These are phyloP conservation scores for Starmerella floris DNA, from an alignment of 805 yeast species.

Conservation along the genomic window DNA sequence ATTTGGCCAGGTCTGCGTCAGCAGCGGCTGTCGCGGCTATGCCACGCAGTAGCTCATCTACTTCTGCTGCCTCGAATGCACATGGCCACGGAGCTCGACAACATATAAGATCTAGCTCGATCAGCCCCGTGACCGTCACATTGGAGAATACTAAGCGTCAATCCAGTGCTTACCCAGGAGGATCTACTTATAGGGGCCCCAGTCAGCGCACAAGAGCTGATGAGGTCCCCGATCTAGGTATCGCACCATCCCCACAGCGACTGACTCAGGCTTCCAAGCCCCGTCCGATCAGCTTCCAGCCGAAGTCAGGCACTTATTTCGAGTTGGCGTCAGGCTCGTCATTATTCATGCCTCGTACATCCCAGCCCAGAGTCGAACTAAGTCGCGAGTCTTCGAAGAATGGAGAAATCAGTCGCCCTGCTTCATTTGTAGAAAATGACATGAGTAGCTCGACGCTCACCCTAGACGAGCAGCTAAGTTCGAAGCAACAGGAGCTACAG, in stretches of 20 bases:
- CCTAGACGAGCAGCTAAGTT: too few species aligned
- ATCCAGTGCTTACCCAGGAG: too few species aligned
- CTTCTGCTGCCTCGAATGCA: too few species aligned
- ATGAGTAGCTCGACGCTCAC: background rate
- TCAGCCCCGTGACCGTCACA: conserved; percentile 2
- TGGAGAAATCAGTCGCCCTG: conserved; percentile 28
- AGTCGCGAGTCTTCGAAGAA: conserved; percentile 25
- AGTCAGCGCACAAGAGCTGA: conserved; percentile 7
- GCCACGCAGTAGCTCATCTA: too few species aligned
- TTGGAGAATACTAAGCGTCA: background rate
- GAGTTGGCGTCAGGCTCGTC: conserved; percentile 10
- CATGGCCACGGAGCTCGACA: too few species aligned
- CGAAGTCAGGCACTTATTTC: conserved; percentile 12
- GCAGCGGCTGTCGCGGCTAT: conserved; percentile 5
- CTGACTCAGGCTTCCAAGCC: conserved; percentile 23
- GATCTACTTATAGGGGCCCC: conserved; percentile 1
- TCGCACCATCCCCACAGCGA: conserved; percentile 13
- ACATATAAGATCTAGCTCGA: too few species aligned
- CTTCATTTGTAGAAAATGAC: background rate
- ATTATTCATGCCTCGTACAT: conserved; percentile 21
- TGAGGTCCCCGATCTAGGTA: conserved; percentile 21
- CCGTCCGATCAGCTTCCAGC: conserved; percentile 30
- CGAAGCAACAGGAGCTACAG: too few species aligned
- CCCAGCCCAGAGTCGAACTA: conserved; percentile 27
- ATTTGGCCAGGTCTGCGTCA: too few species aligned